Percentiles rank a stretch among this genome's conserved stretches.
Evolutionary conservation across 1,139 yeast species (phyloP).

Genomic region (Pichia sp.): DNA sequence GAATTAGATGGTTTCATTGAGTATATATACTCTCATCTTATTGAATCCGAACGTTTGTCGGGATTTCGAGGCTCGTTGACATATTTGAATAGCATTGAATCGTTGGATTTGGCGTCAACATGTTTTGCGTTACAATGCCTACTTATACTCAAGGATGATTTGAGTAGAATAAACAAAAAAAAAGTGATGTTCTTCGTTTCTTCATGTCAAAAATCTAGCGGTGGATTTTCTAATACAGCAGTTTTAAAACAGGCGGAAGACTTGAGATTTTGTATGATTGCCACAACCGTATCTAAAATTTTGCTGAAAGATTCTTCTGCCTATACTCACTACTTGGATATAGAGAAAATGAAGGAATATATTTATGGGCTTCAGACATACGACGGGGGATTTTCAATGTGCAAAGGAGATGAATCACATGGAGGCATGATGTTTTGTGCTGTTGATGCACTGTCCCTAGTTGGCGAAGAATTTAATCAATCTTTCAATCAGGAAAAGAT

Average conservation of each 20-base stretch:
- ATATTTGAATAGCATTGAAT: slow-evolving; percentile 38
- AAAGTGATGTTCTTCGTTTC: slow-evolving; percentile 49
- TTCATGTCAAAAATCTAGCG: slow-evolving; percentile 53
- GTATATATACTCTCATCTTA: slow-evolving; percentile 47
- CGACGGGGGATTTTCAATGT: slow-evolving; percentile 68
- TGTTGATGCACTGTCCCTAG: slow-evolving; percentile 54
- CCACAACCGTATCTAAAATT: slow-evolving; percentile 57
- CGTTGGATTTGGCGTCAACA: slow-evolving; percentile 65
- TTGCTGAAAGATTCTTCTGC: slow-evolving; percentile 37
- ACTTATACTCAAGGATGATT: slow-evolving; percentile 43
- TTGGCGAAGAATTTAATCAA: slow-evolving; percentile 28
- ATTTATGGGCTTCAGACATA: slow-evolving; percentile 43
- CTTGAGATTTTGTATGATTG: slow-evolving; percentile 71
- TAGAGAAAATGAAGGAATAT: slow-evolving; percentile 37
- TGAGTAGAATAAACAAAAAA: slow-evolving; percentile 39
- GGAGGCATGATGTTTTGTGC: slow-evolving; percentile 90
- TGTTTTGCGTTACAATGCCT: slow-evolving; percentile 58
- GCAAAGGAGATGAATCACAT: slow-evolving; percentile 63
- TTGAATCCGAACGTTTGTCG: slow-evolving; percentile 35
- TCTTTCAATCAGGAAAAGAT: slow-evolving; percentile 14
- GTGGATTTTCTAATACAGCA: slow-evolving; percentile 54
- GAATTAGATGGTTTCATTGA: slow-evolving; percentile 34
- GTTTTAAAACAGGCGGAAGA: slow-evolving; percentile 61
- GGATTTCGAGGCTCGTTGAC: slow-evolving; percentile 57
- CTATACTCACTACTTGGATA: slow-evolving; percentile 40